Evolutionary conservation across 495 filamentous ascomycete genomes (phyloP).

Genomic region (Xylaria intraflava): DNA sequence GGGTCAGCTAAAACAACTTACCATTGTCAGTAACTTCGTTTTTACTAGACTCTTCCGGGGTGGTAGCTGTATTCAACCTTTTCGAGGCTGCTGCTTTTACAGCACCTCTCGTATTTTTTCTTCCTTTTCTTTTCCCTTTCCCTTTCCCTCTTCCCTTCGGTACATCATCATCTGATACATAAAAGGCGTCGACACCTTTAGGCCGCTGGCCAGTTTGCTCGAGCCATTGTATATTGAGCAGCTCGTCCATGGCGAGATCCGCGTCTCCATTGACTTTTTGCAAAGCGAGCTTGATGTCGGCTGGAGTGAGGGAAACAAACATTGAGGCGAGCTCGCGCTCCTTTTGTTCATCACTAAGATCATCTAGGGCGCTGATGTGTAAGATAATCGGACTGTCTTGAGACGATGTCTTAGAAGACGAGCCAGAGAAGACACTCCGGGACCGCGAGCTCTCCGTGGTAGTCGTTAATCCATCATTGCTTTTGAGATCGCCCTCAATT

Average conservation of each 20-base stretch:
- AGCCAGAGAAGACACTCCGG: slow-evolving; percentile 10
- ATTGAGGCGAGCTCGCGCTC: slow-evolving; percentile 53
- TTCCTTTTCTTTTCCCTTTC: slow-evolving; percentile 16
- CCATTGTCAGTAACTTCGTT: slow-evolving; percentile 10
- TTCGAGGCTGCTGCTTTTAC: slow-evolving; percentile 4
- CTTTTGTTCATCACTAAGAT: slow-evolving; percentile 51
- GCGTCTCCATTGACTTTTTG: slow-evolving; percentile 57
- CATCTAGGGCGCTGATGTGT: slow-evolving; percentile 33
- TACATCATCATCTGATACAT: slow-evolving; percentile 36
- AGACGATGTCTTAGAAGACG: slow-evolving; percentile 12
- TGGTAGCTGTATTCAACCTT: neutral
- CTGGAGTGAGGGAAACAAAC: slow-evolving; percentile 59
- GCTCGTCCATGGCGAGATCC: slow-evolving; percentile 67
- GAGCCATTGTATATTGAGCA: slow-evolving; percentile 70
- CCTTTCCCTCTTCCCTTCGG: slow-evolving; percentile 42
- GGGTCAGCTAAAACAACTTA: neutral
- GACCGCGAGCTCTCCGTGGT: slow-evolving; percentile 20
- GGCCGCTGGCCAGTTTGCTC: slow-evolving; percentile 51
- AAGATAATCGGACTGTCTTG: slow-evolving; percentile 5
- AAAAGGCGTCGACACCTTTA: slow-evolving; percentile 78
- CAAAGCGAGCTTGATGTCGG: slow-evolving; percentile 58
- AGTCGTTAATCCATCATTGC: slow-evolving; percentile 14
- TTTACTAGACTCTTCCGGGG: slow-evolving; percentile 5
- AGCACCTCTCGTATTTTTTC: no score
- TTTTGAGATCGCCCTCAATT: slow-evolving; percentile 19